Evolutionary conservation across 306 rosid genomes (phyloP).

Genomic region (Nissolia schottii): DNA sequence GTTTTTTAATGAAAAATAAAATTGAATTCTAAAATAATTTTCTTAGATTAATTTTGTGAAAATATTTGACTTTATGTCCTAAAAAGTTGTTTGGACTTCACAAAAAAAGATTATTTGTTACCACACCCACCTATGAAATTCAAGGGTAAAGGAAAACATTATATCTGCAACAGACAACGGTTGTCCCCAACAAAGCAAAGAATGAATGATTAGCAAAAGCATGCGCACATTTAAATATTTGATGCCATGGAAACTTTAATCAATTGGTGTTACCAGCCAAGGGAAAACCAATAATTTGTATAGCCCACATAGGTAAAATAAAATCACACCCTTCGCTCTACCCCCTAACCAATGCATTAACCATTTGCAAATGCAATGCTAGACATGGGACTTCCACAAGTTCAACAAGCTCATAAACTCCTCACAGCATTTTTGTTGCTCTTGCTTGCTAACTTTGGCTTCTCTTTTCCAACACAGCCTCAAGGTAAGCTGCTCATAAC

Average conservation of each 20-base stretch:
- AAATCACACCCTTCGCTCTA: constrained; percentile 26
- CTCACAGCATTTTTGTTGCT: constrained; percentile 29
- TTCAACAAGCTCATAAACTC: constrained; percentile 19
- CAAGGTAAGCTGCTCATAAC: constrained; percentile 40
- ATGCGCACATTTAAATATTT: constrained; percentile 40
- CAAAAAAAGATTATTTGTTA: background rate
- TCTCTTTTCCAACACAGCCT: constrained; percentile 33
- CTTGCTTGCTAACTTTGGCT: constrained; percentile 22
- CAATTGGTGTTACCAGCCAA: constrained; percentile 36
- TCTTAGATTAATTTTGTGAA: background rate
- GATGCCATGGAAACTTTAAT: constrained; percentile 28
- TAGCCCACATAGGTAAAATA: constrained; percentile 31
- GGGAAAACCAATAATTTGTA: constrained; percentile 14
- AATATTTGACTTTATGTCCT: background rate
- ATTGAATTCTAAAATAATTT: background rate
- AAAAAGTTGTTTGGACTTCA: background rate
- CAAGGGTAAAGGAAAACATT: constrained; percentile 28
- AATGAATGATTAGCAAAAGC: constrained; percentile 41
- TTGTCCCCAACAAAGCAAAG: constrained; percentile 34
- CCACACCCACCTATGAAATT: constrained; percentile 16
- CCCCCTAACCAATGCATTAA: constrained; percentile 8
- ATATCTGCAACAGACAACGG: constrained; percentile 31
- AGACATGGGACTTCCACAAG: constrained; percentile 37
- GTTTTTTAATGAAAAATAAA: background rate
- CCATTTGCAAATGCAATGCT: constrained; percentile 14